Evolutionary conservation across 2,329 filamentous ascomycete species (phyloP).

Genomic region (Chrysoporthe puriensis): DNA sequence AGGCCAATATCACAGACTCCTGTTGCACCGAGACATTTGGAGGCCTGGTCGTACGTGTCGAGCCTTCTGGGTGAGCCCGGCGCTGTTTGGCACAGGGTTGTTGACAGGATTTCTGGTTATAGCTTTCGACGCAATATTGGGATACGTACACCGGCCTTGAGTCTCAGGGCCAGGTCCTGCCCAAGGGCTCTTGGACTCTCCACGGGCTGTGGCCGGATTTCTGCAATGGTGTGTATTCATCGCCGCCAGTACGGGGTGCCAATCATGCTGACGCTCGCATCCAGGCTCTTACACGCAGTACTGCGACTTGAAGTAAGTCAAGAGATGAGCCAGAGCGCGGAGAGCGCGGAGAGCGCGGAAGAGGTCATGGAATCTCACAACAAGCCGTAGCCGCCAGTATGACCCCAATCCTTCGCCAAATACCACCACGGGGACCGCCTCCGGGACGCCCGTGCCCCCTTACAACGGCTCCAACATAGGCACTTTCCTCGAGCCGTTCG

Average conservation of each 20-base stretch:
- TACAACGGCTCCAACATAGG: slow-evolving; percentile 62
- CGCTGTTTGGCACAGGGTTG: not conserved
- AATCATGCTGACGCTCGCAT: slow-evolving; percentile 29
- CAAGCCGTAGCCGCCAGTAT: slow-evolving; percentile 57
- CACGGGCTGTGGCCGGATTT: slow-evolving; percentile 63
- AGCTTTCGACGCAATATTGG: slow-evolving; percentile 67
- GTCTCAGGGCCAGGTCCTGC: slow-evolving; percentile 59
- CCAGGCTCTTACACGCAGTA: slow-evolving; percentile 67
- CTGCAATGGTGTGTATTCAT: slow-evolving; percentile 43
- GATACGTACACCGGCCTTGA: slow-evolving; percentile 65
- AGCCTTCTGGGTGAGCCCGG: not conserved
- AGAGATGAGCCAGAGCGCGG: not conserved
- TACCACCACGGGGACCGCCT: slow-evolving; percentile 60
- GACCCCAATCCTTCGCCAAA: slow-evolving; percentile 65
- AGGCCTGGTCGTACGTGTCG: slow-evolving; percentile 52
- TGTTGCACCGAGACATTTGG: slow-evolving; percentile 70
- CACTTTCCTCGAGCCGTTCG: slow-evolving; percentile 61
- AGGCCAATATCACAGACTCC: slow-evolving; percentile 54
- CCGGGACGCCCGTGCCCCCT: slow-evolving; percentile 56
- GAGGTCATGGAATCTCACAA: slow-evolving; percentile 11
- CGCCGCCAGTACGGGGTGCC: not conserved
- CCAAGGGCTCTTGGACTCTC: slow-evolving; percentile 59
- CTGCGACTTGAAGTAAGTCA: slow-evolving; percentile 57
- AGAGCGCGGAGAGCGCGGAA: too few relatives aligned
- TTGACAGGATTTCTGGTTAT: not conserved